Evolutionary conservation across 208 protist species (phyloP).

Genomic region (Crithidia expoeki): DNA sequence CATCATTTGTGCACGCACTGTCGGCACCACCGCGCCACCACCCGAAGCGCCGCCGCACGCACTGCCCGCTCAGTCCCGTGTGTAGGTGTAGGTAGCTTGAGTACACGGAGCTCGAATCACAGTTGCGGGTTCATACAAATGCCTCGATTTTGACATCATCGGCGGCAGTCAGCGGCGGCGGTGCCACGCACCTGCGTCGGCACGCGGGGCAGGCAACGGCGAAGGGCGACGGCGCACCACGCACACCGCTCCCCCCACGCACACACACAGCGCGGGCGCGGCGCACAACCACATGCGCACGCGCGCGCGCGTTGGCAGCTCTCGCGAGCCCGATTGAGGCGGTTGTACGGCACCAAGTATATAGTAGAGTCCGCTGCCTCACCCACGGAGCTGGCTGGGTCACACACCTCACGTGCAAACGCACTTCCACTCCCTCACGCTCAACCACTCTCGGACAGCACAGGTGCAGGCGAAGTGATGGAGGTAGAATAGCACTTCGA

Average conservation of each 20-base stretch:
- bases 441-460: slow-evolving; percentile 19
- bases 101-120: slow-evolving; percentile 60
- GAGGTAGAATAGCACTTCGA: slow-evolving; percentile 20
- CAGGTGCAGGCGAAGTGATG: slow-evolving; percentile 39
- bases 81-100: slow-evolving; percentile 52
- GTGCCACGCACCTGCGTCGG: too few species aligned
- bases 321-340: slow-evolving; percentile 40
- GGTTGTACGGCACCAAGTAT: slow-evolving; percentile 27
- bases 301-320: not conserved
- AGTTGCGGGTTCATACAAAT: slow-evolving; percentile 62
- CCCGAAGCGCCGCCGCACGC: not conserved
- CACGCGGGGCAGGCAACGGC: too few species aligned
- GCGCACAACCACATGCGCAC: not conserved
- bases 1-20: too few species aligned
- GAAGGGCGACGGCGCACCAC: not conserved
- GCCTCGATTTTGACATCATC: slow-evolving; percentile 40
- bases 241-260: not conserved
- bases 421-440: not conserved
- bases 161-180: not conserved
- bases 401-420: not conserved
- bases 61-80: slow-evolving; percentile 40
- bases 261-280: slow-evolving; percentile 17
- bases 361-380: slow-evolving; percentile 37
- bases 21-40: not conserved
- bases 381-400: slow-evolving; percentile 28